A percentile compares a stretch with the other conserved stretches of the same genome.
These are phyloP conservation scores for Agarophyton chilense DNA, from an alignment of 23 red algal species.

Conservation along the genomic window DNA sequence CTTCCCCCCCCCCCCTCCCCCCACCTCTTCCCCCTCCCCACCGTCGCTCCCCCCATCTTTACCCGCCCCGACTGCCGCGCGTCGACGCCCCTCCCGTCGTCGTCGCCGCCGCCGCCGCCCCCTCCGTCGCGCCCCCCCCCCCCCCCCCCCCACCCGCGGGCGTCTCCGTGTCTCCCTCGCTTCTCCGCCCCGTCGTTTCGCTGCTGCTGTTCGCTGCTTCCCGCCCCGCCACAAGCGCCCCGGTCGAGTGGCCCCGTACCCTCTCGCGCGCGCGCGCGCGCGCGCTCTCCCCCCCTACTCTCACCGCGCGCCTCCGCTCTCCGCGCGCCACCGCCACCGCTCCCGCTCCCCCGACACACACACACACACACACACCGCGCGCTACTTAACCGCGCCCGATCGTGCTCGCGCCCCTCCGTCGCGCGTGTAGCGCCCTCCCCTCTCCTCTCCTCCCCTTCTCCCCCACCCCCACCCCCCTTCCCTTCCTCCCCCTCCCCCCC, in stretches of 20 bases:
- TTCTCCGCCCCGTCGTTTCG: no score
- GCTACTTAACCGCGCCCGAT: background rate
- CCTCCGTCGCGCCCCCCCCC: no score
- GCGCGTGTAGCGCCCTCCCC: background rate
- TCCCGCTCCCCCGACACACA: background rate
- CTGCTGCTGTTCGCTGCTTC: no score
- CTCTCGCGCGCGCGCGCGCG: constrained; percentile 1
- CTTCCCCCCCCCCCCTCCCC: background rate
- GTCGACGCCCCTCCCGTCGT: no score
- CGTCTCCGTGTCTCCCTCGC: no score
- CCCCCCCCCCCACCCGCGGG: no score
- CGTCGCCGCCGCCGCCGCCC: no score
- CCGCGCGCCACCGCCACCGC: background rate
- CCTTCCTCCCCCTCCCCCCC: background rate
- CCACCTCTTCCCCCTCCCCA: no score
- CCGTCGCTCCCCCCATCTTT: no score
- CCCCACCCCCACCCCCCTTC: background rate
- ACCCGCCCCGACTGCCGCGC: no score
- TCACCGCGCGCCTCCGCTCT: background rate
- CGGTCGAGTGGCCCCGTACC: no score
- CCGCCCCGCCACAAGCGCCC: no score
- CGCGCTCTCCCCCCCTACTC: background rate
- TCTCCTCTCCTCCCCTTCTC: background rate
- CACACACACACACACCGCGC: background rate
- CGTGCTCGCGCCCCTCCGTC: background rate